phyloP scores from a whole-genome alignment of 768 basidiomycete genomes.

The Leucosporidium scottii region DNA sequence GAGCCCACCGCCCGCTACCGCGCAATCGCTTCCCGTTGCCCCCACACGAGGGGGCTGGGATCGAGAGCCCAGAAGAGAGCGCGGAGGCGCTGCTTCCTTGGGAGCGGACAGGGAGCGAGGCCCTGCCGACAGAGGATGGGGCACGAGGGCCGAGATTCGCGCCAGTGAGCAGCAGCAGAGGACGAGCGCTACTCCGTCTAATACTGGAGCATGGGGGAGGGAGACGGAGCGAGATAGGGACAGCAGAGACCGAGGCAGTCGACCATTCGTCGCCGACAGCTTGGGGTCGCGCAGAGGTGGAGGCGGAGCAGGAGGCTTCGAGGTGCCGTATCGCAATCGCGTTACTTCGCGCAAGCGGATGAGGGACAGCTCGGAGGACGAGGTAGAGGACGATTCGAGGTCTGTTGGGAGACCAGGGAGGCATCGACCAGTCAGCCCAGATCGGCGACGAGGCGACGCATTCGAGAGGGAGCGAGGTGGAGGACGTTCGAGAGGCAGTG shows the following conservation, averaged over 20 bases:
- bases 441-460: neutral
- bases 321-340: neutral
- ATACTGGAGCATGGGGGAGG: neutral
- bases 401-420: too few species aligned
- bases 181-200: too few species aligned
- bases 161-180: too few species aligned
- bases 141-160: neutral
- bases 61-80: neutral
- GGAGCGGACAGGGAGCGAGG: neutral
- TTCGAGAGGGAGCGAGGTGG: neutral
- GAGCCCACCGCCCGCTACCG: neutral
- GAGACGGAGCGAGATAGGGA: neutral
- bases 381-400: neutral
- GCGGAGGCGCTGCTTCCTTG: neutral
- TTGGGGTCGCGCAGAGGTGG: neutral
- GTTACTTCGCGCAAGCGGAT: conserved; percentile 1
- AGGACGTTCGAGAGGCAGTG: neutral
- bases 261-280: too few species aligned
- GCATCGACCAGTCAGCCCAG: neutral
- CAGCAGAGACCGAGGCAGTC: neutral
- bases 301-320: neutral
- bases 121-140: neutral
- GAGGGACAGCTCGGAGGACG: conserved; percentile 6
- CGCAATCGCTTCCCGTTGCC: neutral
- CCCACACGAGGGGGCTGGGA: neutral